Conservation (phyloP, 352 stramenopile species). For the Thraustotheca clavata region DNA sequence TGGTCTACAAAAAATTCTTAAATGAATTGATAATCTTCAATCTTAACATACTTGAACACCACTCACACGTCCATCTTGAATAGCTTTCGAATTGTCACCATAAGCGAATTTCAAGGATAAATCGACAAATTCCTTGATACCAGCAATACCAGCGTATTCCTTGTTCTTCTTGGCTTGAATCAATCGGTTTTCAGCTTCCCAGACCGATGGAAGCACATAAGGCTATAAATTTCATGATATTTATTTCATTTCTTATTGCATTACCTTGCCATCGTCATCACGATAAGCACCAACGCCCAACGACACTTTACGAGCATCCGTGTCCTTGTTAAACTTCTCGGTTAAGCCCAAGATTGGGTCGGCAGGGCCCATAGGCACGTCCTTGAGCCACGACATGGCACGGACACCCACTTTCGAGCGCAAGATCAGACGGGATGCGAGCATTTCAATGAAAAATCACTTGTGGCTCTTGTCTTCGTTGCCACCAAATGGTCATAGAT, state of each 20-base stretch:
- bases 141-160: constrained; percentile 97
- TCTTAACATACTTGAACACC: constrained; percentile 76
- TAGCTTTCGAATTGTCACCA: constrained; percentile 87
- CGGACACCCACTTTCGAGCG: background rate
- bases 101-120: constrained; percentile 95
- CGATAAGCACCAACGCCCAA: constrained; percentile 99
- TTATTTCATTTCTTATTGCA: background rate
- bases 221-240: constrained; percentile 41
- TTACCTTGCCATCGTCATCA: constrained; percentile 84
- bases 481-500: background rate
- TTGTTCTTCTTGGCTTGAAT: constrained; percentile 92
- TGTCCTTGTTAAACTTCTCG: constrained; percentile 89
- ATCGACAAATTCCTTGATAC: constrained; percentile 94
- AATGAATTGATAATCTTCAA: background rate
- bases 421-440: background rate
- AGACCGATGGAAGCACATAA: constrained; percentile 95
- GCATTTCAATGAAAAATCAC: background rate
- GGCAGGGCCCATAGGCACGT: constrained; percentile 90
- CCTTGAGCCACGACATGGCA: constrained; percentile 52
- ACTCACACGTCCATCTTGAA: constrained; percentile 89
- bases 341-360: constrained; percentile 97
- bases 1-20: constrained; percentile 61
- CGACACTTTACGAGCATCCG: constrained; percentile 92
- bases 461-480: background rate
- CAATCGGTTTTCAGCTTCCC: constrained; percentile 94